Conservation (phyloP, 2,329 filamentous ascomycete genomes). For the Bertia moriformis region DNA sequence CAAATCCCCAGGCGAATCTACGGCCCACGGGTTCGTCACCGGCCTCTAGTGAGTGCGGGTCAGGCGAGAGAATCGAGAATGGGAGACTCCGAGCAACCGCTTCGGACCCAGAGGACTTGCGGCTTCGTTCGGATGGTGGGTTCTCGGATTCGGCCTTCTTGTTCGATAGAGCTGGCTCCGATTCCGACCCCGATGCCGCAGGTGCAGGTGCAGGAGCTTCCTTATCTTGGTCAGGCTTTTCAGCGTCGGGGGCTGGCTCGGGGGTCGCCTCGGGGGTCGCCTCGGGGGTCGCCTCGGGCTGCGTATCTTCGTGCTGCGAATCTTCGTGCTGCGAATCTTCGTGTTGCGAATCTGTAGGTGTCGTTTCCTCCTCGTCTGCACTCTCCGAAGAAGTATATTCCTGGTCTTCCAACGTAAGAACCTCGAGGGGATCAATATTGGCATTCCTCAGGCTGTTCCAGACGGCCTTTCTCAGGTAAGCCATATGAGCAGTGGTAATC, state of each 20-base stretch:
- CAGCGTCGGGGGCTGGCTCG: not conserved
- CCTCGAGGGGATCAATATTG: conserved; percentile 75
- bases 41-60: not conserved
- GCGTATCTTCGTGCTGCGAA: conserved; percentile 13
- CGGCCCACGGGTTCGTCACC: conserved; percentile 43
- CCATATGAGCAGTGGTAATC: conserved; percentile 89
- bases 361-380: conserved; percentile 26
- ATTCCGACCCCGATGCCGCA: no score
- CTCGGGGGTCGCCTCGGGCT: not conserved
- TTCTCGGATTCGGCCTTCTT: not conserved
- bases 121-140: not conserved
- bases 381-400: conserved; percentile 40
- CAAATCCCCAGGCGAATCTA: conserved; percentile 91
- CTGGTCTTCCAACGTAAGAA: conserved; percentile 67
- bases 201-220: not conserved
- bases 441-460: conserved; percentile 77
- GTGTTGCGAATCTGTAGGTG: conserved; percentile 22
- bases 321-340: conserved; percentile 14
- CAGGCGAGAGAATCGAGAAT: conserved; percentile 1
- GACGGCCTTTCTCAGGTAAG: conserved; percentile 75
- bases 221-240: not conserved
- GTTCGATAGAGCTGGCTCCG: no score
- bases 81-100: not conserved
- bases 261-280: not conserved
- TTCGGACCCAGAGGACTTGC: not conserved